phyloP scores from a whole-genome alignment of 768 basidiomycete species.

The Kwoniella sp. region DNA sequence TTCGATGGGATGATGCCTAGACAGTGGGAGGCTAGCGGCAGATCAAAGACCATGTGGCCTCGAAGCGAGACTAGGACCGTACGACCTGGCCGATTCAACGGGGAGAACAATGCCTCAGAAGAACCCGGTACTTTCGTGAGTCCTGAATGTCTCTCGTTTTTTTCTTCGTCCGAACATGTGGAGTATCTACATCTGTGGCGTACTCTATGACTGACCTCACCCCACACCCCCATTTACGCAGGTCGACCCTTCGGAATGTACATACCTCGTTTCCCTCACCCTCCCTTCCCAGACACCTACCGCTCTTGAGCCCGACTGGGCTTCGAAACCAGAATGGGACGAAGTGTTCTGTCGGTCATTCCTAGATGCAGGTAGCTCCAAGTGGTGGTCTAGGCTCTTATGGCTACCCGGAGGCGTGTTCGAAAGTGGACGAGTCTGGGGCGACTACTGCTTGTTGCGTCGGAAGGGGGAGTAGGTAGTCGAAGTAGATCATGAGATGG shows the following conservation, averaged over 20 bases:
- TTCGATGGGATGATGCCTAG: conserved; percentile 87
- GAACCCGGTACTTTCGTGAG: conserved; percentile 76
- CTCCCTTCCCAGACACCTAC: conserved; percentile 69
- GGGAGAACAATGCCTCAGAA: conserved; percentile 71
- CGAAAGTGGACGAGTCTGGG: conserved; percentile 72
- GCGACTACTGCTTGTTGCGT: conserved; percentile 86
- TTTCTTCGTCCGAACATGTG: too few relatives aligned
- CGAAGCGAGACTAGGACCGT: conserved; percentile 67
- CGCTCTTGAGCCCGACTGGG: conserved; percentile 75
- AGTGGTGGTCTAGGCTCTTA: conserved; percentile 71
- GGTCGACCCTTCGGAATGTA: conserved; percentile 75
- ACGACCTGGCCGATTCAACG: conserved; percentile 72
- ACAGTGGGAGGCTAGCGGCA: conserved; percentile 64
- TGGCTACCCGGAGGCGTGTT: conserved; percentile 76
- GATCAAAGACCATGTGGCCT: conserved; percentile 61
- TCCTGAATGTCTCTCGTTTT: too few relatives aligned
- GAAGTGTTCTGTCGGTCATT: conserved; percentile 78
- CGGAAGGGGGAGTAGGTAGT: conserved; percentile 49
- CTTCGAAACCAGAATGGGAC: conserved; percentile 67
- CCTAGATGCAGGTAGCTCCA: conserved; percentile 77
- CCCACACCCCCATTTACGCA: conserved; percentile 48
- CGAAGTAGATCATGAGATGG: too few relatives aligned
- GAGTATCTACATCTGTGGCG: conserved; percentile 6
- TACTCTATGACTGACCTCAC: conserved; percentile 14
- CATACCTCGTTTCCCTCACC: conserved; percentile 88